Base-by-base conservation (phyloP, 768 basidiomycete species). In the Russula compacta region DNA sequence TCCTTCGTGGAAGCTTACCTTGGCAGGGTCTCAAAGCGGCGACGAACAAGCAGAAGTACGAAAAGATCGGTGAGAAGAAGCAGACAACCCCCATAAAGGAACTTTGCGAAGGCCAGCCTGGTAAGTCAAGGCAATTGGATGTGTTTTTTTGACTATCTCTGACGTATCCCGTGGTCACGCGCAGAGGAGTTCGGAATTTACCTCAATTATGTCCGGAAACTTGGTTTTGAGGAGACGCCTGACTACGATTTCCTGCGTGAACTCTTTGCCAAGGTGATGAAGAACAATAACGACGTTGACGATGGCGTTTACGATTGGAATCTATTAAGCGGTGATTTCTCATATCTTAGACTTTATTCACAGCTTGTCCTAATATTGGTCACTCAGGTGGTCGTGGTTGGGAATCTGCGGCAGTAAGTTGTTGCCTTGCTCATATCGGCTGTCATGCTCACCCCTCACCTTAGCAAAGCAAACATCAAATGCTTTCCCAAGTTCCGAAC, bases 51-150 rank as follows among this genome's bases (percentile, higher is more conserved):
- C 97, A 98, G 74, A 92, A 98, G 80, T 99, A 99, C 77, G 95
- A 99, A 80, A 99, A 98, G 81, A 99, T 99, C 73, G 95, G 95
- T 65, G 95, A 99, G 80, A 99, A 99, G 87, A 99, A 93, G 81
- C 97, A 98, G 77, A 90, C 89, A 14, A 98, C 97, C 33, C 89
- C 89, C 7, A 98, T 99, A 73, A 95, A 92, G 76, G 97, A 99
- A 71, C 81, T 99, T 29, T 92, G 88, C 69, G 97, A 98, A 68
- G 91, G 92, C 59, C 94, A 87, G 77, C 95, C 97, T 52, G 93
- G 92, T 92, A 67, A 63, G 81, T 71, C 42, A 39, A 21, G 56
- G 44, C 51, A 60, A 36, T 62, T 39, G 7, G 40, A 51, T 61
- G 36, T 15, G 42, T 40, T 17, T 33, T n/a, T 48, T 42, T 24